Conservation (phyloP, 2,329 filamentous ascomycete genomes). For the Fusarium verrucosum region DNA sequence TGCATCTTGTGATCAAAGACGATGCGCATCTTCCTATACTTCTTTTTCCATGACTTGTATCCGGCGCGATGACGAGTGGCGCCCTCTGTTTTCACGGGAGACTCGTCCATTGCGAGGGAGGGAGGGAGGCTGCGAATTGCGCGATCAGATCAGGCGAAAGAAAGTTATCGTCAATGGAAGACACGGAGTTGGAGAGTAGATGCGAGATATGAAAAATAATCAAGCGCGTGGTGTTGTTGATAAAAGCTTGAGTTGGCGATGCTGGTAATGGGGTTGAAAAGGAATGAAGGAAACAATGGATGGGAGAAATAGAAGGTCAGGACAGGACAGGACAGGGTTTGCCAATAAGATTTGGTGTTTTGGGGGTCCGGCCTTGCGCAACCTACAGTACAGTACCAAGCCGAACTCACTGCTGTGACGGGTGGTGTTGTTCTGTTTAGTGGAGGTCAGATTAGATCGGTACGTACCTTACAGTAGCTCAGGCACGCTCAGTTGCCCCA, state of each 20-base stretch:
- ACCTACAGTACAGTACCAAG: slow-evolving; percentile 16
- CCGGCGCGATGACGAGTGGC: slow-evolving; percentile 56
- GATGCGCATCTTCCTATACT: slow-evolving; percentile 91
- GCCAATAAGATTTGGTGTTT: slow-evolving; percentile 26
- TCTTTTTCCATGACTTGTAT: slow-evolving; percentile 85
- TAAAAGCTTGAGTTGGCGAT: slow-evolving; percentile 24
- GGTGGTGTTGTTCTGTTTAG: slow-evolving; percentile 37
- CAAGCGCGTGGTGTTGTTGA: slow-evolving; percentile 19
- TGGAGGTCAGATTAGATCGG: slow-evolving; percentile 7
- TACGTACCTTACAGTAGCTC: slow-evolving; percentile 35
- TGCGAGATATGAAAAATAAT: background rate
- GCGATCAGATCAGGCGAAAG: slow-evolving; percentile 11
- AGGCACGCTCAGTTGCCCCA: slow-evolving; percentile 9
- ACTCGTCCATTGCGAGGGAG: slow-evolving; percentile 46
- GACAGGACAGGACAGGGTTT: background rate
- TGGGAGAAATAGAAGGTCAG: slow-evolving; percentile 17
- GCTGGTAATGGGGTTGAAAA: slow-evolving; percentile 10
- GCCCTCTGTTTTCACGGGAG: slow-evolving; percentile 56
- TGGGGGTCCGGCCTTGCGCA: slow-evolving; percentile 19
- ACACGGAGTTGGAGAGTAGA: slow-evolving; percentile 2
- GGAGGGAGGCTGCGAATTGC: slow-evolving; percentile 9
- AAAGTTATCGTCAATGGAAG: slow-evolving; percentile 10
- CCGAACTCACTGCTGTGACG: no score
- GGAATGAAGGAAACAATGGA: slow-evolving; percentile 1
- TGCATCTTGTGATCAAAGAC: slow-evolving; percentile 81